phyloP scores from a whole-genome alignment of 768 basidiomycete genomes.

The Macrolepiota fuliginosa region DNA sequence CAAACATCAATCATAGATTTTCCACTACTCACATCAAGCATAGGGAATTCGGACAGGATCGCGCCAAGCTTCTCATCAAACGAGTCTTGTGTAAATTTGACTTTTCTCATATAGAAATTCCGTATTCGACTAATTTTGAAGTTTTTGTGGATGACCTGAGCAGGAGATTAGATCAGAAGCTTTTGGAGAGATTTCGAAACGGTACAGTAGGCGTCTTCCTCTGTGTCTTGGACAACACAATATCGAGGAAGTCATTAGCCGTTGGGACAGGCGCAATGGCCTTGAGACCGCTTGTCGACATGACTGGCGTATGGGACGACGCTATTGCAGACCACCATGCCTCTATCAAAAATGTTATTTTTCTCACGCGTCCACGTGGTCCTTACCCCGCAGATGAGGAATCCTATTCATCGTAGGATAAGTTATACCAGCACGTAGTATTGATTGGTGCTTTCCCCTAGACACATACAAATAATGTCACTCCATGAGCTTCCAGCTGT shows the following conservation, averaged over 20 bases:
- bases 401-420: no score
- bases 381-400: no score
- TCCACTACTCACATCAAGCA: conserved; percentile 78
- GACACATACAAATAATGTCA: no score
- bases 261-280: conserved; percentile 99
- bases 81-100: conserved; percentile 96
- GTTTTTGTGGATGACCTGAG: conserved; percentile 96
- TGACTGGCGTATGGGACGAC: conserved; percentile 17
- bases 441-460: no score
- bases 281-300: conserved; percentile 90
- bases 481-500: no score
- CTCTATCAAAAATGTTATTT: neutral
- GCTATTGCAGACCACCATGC: neutral
- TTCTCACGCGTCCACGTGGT: neutral
- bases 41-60: conserved; percentile 94
- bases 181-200: neutral
- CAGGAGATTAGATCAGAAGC: neutral
- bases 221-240: conserved; percentile 91
- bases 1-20: conserved; percentile 9
- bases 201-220: conserved; percentile 93
- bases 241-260: conserved; percentile 91
- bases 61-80: conserved; percentile 95
- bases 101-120: conserved; percentile 99
- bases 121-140: conserved; percentile 99
- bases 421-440: no score